Conservation (phyloP, 192 early-diverging fungal genomes). For the Fimicolochytrium jonesii region DNA sequence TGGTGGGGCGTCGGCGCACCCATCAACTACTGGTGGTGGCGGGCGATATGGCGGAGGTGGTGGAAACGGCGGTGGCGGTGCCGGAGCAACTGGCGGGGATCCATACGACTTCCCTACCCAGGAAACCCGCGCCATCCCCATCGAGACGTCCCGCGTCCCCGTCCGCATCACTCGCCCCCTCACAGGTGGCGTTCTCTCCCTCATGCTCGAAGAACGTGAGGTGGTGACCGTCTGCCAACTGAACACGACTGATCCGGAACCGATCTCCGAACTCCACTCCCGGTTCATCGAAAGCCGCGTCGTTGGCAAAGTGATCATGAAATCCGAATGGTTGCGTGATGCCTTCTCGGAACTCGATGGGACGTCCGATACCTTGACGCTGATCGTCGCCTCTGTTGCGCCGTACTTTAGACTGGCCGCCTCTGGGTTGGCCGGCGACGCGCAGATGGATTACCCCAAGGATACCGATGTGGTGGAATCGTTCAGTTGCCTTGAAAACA, state of each 20-base stretch:
- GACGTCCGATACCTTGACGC: conserved; percentile 43
- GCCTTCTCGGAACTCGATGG: conserved; percentile 56
- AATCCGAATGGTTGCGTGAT: conserved; percentile 49
- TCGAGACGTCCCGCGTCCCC: not conserved
- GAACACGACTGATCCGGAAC: conserved; percentile 44
- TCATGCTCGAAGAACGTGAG: conserved; percentile 49
- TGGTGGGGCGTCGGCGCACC: conserved; percentile 2
- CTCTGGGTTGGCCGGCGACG: conserved; percentile 39
- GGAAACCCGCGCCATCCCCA: not conserved
- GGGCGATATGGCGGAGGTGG: no score
- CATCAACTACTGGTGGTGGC: not conserved
- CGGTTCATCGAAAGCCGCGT: conserved; percentile 32
- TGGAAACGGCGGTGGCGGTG: no score
- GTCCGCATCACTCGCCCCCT: not conserved
- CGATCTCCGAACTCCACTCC: conserved; percentile 30
- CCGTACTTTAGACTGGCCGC: conserved; percentile 52
- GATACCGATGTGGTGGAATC: conserved; percentile 50
- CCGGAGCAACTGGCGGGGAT: no score
- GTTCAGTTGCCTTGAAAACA: conserved; percentile 36
- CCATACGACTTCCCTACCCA: not conserved
- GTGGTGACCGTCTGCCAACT: conserved; percentile 49
- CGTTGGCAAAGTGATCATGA: conserved; percentile 49
- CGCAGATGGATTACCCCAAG: conserved; percentile 51
- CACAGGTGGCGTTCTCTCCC: conserved; percentile 4
- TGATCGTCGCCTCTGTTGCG: conserved; percentile 35